Conservation (phyloP, 768 basidiomycete genomes). For the Suillus ampliporus region DNA sequence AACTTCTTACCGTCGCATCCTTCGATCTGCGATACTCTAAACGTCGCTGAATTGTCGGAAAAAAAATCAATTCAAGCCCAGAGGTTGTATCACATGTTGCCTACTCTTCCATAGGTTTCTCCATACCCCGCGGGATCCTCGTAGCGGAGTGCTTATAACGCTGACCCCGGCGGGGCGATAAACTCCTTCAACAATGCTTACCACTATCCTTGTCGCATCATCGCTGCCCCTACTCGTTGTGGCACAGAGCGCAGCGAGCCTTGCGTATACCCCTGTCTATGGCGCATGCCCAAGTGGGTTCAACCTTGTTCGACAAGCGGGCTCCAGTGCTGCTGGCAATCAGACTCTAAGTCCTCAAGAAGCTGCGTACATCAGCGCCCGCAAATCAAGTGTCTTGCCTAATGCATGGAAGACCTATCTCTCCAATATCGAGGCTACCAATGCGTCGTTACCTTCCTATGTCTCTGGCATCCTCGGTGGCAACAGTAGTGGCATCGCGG, state of each 20-base stretch:
- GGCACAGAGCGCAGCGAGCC: constrained; percentile 11
- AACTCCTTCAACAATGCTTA: constrained; percentile 7
- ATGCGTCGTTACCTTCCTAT: constrained; percentile 32
- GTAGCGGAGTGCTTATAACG: not conserved
- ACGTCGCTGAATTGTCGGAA: not conserved
- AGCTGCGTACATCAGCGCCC: constrained; percentile 34
- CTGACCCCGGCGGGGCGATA: not conserved
- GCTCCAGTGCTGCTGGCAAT: constrained; percentile 6
- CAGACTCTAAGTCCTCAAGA: constrained; percentile 40
- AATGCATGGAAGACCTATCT: constrained; percentile 42
- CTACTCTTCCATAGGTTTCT: not conserved
- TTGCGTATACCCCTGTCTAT: constrained; percentile 15
- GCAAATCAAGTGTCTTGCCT: constrained; percentile 36
- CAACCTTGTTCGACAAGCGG: constrained; percentile 12
- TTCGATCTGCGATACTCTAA: not conserved
- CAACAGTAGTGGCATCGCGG: not conserved
- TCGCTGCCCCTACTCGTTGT: constrained; percentile 7
- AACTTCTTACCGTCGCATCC: not conserved
- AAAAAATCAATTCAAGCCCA: not conserved
- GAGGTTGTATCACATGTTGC: not conserved
- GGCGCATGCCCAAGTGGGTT: constrained; percentile 13
- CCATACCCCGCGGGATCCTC: not conserved
- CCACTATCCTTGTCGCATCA: constrained; percentile 11
- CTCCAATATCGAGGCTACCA: constrained; percentile 32
- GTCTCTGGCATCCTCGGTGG: constrained; percentile 31